These are phyloP conservation scores for Calycina herbarum DNA, from an alignment of 2,329 filamentous ascomycete species.

Conservation along the genomic window DNA sequence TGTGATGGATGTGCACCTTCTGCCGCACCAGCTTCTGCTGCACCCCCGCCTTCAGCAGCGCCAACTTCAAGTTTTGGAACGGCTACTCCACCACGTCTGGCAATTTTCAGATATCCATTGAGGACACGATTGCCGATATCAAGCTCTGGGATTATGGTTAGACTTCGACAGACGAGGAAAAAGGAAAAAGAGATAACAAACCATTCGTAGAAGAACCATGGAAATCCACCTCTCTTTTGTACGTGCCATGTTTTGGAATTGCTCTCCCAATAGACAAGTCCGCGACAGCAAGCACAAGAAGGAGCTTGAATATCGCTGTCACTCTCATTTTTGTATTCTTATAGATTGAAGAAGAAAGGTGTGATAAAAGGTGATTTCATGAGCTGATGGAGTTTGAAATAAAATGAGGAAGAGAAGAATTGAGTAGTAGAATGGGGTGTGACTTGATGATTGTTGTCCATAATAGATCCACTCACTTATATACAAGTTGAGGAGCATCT, in stretches of 20 bases:
- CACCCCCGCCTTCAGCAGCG: neutral
- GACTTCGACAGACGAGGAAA: neutral
- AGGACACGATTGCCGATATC: neutral
- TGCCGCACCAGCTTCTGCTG: neutral
- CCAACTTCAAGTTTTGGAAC: neutral
- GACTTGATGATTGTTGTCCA: neutral
- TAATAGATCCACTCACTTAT: neutral
- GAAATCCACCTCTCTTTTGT: conserved; percentile 2
- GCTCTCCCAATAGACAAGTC: neutral
- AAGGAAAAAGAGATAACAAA: neutral
- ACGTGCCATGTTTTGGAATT: neutral
- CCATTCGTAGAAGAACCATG: neutral
- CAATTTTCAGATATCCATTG: neutral
- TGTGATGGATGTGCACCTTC: neutral
- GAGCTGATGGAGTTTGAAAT: no score
- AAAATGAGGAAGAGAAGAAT: neutral
- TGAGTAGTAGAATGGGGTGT: neutral
- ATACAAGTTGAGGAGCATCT: neutral
- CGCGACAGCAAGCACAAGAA: neutral
- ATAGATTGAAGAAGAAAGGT: neutral
- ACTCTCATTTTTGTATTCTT: neutral
- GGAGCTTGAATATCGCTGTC: neutral
- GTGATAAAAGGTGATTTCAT: neutral
- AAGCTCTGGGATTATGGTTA: neutral
- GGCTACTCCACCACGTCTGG: neutral